Percentiles rank a stretch among this genome's conserved stretches.
Evolutionary conservation across 768 basidiomycete species (phyloP).

Genomic region (Boletus huronensis): DNA sequence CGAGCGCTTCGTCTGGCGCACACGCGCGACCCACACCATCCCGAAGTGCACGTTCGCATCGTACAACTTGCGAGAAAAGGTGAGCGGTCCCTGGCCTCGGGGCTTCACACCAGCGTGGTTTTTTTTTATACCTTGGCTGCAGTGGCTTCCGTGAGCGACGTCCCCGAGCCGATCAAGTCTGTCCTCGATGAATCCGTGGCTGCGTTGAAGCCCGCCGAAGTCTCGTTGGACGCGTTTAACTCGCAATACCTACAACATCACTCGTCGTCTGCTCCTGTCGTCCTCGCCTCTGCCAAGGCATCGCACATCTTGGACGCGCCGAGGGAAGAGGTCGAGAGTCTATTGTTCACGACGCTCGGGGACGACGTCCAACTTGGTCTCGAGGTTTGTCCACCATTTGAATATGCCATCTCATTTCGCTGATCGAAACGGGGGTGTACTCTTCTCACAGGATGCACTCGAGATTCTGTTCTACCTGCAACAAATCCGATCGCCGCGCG

Average conservation of each 20-base stretch:
- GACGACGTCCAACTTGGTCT: constrained; percentile 43
- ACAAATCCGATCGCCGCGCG: constrained; percentile 47
- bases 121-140: background rate
- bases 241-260: constrained; percentile 71
- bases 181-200: constrained; percentile 47
- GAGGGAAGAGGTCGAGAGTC: constrained; percentile 56
- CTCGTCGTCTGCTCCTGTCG: constrained; percentile 44
- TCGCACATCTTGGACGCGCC: constrained; percentile 45
- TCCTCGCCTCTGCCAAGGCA: constrained; percentile 65
- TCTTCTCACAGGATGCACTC: constrained; percentile 45
- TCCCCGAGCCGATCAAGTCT: constrained; percentile 45
- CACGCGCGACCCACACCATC: constrained; percentile 48
- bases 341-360: constrained; percentile 48
- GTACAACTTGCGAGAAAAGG: constrained; percentile 59
- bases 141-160: constrained; percentile 47
- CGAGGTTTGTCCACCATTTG: constrained; percentile 35
- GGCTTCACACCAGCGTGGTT: rapidly evolving
- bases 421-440: background rate
- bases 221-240: constrained; percentile 66
- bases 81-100: constrained; percentile 26
- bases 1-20: constrained; percentile 60
- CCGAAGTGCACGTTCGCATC: constrained; percentile 69
- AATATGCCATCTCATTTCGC: background rate
- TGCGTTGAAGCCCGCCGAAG: constrained; percentile 52
- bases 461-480: constrained; percentile 47